These are phyloP conservation scores for Nissolia schottii DNA, from an alignment of 306 rosid genomes.

Conservation along the genomic window DNA sequence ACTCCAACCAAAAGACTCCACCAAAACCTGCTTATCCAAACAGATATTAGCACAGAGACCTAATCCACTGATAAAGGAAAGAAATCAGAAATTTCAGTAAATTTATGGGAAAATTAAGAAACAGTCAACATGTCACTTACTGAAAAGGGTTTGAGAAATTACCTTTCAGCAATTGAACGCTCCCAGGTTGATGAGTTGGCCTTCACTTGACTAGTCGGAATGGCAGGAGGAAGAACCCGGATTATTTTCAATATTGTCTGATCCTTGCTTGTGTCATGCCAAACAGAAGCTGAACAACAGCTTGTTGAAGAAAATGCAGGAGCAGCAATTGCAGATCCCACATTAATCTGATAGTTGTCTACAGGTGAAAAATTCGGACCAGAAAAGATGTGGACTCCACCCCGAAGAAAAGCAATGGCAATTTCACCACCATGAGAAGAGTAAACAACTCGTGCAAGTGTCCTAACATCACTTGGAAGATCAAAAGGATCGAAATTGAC, in stretches of 20 bases:
- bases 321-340: conserved; percentile 93
- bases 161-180: conserved; percentile 98
- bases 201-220: conserved; percentile 66
- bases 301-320: conserved; percentile 97
- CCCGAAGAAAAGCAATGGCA: conserved; percentile 89
- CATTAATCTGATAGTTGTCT: conserved; percentile 85
- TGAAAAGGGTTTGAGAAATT: conserved; percentile 15
- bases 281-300: conserved; percentile 96
- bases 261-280: conserved; percentile 85
- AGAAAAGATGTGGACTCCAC: conserved; percentile 89
- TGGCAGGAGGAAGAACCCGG: conserved; percentile 93
- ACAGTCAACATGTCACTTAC: background rate
- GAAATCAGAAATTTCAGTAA: conserved; percentile 11
- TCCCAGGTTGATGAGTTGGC: conserved; percentile 77
- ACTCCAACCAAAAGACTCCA: conserved; percentile 99
- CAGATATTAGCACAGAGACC: conserved; percentile 24
- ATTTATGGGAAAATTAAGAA: conserved; percentile 4
- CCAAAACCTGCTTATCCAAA: conserved; percentile 74
- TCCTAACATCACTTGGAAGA: conserved; percentile 94
- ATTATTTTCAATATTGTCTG: conserved; percentile 74
- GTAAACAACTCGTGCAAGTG: conserved; percentile 88
- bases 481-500: conserved; percentile 86
- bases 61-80: conserved; percentile 5
- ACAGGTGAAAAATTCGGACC: conserved; percentile 79
- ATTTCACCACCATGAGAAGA: conserved; percentile 98